Base-by-base conservation (phyloP, 2,329 filamentous ascomycete species). In the Ascochyta lentis region DNA sequence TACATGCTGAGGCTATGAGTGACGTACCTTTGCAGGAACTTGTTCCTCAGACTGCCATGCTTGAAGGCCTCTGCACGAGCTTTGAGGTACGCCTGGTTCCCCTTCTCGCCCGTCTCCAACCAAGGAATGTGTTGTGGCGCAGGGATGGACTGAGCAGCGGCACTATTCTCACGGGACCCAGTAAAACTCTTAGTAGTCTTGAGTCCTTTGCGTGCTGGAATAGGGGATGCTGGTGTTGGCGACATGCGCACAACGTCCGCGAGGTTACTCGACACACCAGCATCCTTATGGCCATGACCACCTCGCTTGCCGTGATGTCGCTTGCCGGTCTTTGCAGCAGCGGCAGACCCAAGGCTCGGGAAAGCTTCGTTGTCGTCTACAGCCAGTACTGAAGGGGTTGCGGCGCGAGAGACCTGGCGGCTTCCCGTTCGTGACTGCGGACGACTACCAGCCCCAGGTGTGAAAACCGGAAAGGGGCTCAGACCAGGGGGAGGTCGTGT, bases 281-380 rank as follows among this genome's bases (percentile, higher is more conserved):
- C 74, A 33, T 79, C 81, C 57, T 85, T 89, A 58, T 80, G 77
- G 16, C 89, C 88, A 71, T 96, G 91, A 0, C 90, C 90, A 42
- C 91, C 91, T 54, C 93, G 86, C 77, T 96, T 97, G 33, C 92
- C 93, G 72, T 96, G 92, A 71, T 96, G 91, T 70, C 96, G 96
- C 78, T 97, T 97, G 50, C 86, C 88, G 48, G 86, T 86, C 74
- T 95, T 95, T 24, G 83, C 80, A 19, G 84, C 84, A 46, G 86
- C 82, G 26, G 86, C 89, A 33, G 92, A 91, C 6, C 92, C 91
- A 3, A 99, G 83, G 8, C 90, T 91, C 7, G 95, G 95, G 68
- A 99, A 99, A 0, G 94, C 95, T 69, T 99, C 95, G 19, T 91
- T 94, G 69, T 99, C 95, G 71, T 98, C 93, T 23, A 96, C 88